phyloP scores from a whole-genome alignment of 148 eudicot species.

The Gaultheria prostrata region DNA sequence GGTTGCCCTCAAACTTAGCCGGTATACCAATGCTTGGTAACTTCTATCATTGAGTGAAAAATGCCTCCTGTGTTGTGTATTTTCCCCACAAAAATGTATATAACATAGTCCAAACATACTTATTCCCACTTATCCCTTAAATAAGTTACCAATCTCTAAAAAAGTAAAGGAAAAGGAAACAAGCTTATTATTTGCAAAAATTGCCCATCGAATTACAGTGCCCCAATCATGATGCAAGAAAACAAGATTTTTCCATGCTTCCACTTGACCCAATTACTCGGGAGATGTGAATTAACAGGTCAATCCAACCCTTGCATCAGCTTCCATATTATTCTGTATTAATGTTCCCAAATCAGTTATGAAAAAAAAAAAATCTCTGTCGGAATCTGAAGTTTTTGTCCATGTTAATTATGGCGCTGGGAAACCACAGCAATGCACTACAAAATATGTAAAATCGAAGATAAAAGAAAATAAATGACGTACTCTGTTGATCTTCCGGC shows the following conservation, averaged over 20 bases:
- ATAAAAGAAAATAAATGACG: conserved; percentile 21
- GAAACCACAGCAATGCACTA: conserved; percentile 4
- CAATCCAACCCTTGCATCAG: not conserved
- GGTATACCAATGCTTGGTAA: not conserved
- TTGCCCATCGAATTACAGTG: not conserved
- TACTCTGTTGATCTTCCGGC: conserved; percentile 99
- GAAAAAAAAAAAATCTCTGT: not conserved
- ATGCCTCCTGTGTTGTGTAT: not conserved
- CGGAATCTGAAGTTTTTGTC: not conserved
- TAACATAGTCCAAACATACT: conserved; percentile 2
- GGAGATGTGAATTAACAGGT: not conserved
- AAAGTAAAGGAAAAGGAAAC: not conserved
- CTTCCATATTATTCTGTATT: not conserved
- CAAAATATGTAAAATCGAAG: not conserved
- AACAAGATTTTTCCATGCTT: conserved; percentile 1
- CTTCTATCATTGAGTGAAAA: not conserved
- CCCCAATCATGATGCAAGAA: not conserved
- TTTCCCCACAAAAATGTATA: not conserved
- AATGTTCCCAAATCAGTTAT: not conserved
- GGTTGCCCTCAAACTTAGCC: not conserved
- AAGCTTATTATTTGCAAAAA: not conserved
- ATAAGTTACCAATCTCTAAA: conserved; percentile 1
- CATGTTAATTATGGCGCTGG: not conserved
- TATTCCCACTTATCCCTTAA: not conserved
- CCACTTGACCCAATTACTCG: not conserved